These are phyloP conservation scores for Talaromyces sp. DNA, from an alignment of 2,329 filamentous ascomycete species.

Conservation along the genomic window DNA sequence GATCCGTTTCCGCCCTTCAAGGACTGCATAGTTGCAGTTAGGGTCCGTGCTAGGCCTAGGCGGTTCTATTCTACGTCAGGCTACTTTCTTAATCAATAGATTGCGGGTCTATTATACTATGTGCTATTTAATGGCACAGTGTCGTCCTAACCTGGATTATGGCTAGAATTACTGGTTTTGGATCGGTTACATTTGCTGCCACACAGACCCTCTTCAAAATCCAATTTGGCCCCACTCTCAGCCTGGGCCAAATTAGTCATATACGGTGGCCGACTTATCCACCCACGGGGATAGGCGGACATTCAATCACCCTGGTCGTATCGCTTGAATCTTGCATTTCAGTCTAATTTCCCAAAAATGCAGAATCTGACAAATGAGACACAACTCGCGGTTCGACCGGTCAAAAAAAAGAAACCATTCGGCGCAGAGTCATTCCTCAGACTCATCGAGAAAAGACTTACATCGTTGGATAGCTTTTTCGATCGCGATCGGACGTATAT, in stretches of 20 bases:
- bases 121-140: not conserved
- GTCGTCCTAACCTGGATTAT: no score
- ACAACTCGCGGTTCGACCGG: not conserved
- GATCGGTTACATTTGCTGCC: not conserved
- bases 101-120: not conserved
- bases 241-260: not conserved
- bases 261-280: not conserved
- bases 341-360: not conserved
- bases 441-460: not conserved
- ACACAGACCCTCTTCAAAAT: not conserved
- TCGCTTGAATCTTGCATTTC: not conserved
- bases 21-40: not conserved
- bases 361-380: not conserved
- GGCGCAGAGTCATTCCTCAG: not conserved
- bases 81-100: not conserved
- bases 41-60: not conserved
- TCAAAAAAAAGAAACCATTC: not conserved
- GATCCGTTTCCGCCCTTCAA: no score
- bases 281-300: not conserved
- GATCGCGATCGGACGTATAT: not conserved
- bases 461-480: not conserved
- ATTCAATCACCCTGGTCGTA: not conserved
- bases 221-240: not conserved
- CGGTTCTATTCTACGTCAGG: not conserved
- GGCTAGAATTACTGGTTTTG: not conserved